These are phyloP conservation scores for Geranium brycei DNA, from an alignment of 345 rosid genomes.

Conservation along the genomic window DNA sequence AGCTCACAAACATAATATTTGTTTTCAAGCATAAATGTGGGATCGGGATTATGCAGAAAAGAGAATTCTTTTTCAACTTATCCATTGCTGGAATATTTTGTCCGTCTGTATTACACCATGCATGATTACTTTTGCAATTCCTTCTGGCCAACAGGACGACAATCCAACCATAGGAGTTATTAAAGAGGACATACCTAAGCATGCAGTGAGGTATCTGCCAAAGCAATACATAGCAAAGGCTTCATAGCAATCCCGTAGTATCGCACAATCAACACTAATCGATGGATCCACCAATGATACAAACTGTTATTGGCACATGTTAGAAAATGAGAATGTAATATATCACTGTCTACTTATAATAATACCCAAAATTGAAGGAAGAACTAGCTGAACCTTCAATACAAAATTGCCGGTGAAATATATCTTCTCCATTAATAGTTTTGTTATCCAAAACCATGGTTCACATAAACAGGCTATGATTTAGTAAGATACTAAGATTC, in stretches of 20 bases:
- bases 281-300: slow-evolving; percentile 73
- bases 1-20: neutral
- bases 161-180: neutral
- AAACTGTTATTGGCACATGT: neutral
- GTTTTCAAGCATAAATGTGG: no score
- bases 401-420: no score
- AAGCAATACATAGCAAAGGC: slow-evolving; percentile 99
- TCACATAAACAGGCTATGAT: neutral
- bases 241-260: slow-evolving; percentile 94
- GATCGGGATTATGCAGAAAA: no score
- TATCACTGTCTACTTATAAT: neutral
- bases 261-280: slow-evolving; percentile 76
- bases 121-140: neutral
- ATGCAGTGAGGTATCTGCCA: slow-evolving; percentile 94
- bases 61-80: neutral
- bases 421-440: neutral
- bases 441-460: neutral
- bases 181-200: slow-evolving; percentile 58
- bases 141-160: neutral
- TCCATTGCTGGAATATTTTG: neutral
- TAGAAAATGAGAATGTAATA: neutral
- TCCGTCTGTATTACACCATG: neutral
- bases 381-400: neutral
- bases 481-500: neutral
- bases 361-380: neutral